Evolutionary conservation across 2,329 filamentous ascomycete genomes (phyloP), one percentile per base, ranked within the genome.

Genomic region (Phyllosticta capitalensis): DNA sequence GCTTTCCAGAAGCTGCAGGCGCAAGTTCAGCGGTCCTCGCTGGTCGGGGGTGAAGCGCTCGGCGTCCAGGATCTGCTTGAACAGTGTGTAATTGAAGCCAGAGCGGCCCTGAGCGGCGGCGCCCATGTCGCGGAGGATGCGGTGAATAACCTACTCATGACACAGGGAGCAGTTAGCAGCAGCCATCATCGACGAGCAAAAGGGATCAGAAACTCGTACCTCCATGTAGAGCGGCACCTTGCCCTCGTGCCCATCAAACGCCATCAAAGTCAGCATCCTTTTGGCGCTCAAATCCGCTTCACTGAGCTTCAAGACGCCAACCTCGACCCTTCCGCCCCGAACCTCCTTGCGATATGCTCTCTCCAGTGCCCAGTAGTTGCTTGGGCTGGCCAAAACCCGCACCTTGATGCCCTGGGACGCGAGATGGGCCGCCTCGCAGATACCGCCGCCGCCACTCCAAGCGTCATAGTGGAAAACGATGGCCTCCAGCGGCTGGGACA

Each of bases 1-100:
- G 14, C 80, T 84, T 65, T 89, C 83, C 0, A 90, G 74, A 0
- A 85, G 77, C 6, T 83, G 78, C 1, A 90, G 73, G 0, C 87
- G 79, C 67, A 85, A 79, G 0, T 77, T 71, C 1, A 92, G 72
- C 0, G 85, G 82, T 0, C 66, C 74, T 0, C 70, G 67, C 66
- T 91, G 86, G 1, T 68, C 72, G 0, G 69, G 64, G 0, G 75
- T 73, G 20, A 88, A 73, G 0, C 70, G 65, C 22, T 77, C 71
- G 0, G 58, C 24, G 0, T 68, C 62, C 0, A 81, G 65, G 1
- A 71, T 63, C 0, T 49, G 49, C 53, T 74, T 77, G 68, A 86
- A 85, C 0, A 67, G 63, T 0, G 53, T 30, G 58, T 87, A 87
- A 59, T 78, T 69, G 67, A 88, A 84, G 0, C 59, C 64, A 0